These are phyloP conservation scores for Salvia hispanica DNA, from an alignment of 257 asterid species.

Conservation along the genomic window DNA sequence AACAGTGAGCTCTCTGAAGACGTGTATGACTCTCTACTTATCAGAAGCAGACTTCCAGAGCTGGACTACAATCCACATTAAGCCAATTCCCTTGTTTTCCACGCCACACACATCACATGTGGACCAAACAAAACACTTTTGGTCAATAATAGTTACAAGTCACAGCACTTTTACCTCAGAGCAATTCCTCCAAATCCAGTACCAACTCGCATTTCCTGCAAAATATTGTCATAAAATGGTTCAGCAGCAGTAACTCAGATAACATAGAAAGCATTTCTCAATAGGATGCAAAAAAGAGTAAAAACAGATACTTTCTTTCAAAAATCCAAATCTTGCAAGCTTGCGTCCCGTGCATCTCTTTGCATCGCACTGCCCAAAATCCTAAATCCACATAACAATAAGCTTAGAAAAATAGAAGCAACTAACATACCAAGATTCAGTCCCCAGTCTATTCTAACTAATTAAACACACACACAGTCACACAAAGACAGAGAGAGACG, in stretches of 20 bases:
- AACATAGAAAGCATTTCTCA: background rate
- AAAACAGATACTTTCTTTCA: slow-evolving; percentile 70
- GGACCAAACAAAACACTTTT: background rate
- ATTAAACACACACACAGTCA: background rate
- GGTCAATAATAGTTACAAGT: background rate
- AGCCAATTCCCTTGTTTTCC: slow-evolving; percentile 10
- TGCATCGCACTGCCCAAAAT: slow-evolving; percentile 96
- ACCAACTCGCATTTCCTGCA: slow-evolving; percentile 86
- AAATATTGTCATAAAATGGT: slow-evolving; percentile 14
- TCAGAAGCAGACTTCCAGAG: background rate
- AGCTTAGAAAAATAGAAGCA: slow-evolving; percentile 25
- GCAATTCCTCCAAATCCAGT: slow-evolving; percentile 87
- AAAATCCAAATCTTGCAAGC: slow-evolving; percentile 90
- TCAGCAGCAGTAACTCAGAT: slow-evolving; percentile 10
- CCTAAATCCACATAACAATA: slow-evolving; percentile 46
- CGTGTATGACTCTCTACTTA: slow-evolving; percentile 4
- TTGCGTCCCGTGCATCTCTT: slow-evolving; percentile 98
- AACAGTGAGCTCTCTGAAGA: slow-evolving; percentile 18
- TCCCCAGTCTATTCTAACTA: background rate
- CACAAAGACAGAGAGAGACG: slow-evolving; percentile 30
- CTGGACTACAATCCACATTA: background rate
- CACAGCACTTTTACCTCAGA: slow-evolving; percentile 56
- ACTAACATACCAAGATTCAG: slow-evolving; percentile 13
- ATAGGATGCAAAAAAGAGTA: slow-evolving; percentile 17
- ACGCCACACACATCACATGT: background rate